Conservation (phyloP, 176 grass and related monocot genomes). For the Hordeum vulgare region DNA sequence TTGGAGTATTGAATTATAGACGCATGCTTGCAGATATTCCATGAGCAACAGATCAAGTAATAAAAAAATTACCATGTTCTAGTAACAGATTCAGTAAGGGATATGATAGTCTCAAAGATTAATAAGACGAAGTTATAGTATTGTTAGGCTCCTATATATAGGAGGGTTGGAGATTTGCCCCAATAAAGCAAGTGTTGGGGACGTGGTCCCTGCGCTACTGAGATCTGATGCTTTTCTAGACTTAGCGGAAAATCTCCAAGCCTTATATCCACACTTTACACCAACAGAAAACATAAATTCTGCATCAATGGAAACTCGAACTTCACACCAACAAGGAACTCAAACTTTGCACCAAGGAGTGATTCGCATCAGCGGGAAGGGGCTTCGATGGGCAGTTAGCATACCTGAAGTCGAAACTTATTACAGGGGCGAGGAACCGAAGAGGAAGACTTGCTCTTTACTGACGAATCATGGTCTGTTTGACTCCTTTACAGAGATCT, state of each 20-base stretch:
- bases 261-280: background rate
- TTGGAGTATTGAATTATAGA: constrained; percentile 3
- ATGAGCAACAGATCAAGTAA: background rate
- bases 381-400: too few species aligned
- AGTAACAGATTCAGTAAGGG: background rate
- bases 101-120: background rate
- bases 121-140: background rate
- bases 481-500: background rate
- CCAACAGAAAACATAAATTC: background rate
- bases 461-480: background rate
- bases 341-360: background rate
- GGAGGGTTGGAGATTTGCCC: background rate
- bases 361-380: background rate
- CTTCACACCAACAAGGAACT: background rate
- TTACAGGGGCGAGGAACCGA: background rate
- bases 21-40: background rate
- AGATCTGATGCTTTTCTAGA: background rate
- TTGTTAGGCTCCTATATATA: background rate
- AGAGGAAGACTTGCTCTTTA: background rate
- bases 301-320: background rate
- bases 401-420: too few species aligned
- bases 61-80: background rate
- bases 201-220: background rate
- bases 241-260: background rate
- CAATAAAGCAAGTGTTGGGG: background rate